Conservation (phyloP, 2,329 filamentous ascomycete genomes). For the Pseudocercospora cruenta region DNA sequence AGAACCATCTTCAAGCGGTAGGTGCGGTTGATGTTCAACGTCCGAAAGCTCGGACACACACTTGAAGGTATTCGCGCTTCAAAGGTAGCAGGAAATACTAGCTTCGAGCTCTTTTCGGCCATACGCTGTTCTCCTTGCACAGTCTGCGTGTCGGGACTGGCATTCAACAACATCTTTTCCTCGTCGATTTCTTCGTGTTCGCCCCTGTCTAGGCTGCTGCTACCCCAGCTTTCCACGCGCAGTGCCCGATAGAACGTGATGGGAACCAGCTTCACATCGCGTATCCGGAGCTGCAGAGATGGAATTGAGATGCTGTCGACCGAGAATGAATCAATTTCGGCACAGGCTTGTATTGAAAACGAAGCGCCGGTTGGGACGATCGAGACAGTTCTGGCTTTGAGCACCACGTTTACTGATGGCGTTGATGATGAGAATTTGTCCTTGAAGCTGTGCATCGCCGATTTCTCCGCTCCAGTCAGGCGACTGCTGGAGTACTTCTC, state of each 20-base stretch:
- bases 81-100: background rate
- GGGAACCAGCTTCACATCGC: background rate
- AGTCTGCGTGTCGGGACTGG: background rate
- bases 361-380: background rate
- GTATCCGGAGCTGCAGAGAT: background rate
- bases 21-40: background rate
- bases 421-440: conserved; percentile 13
- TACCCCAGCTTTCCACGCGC: background rate
- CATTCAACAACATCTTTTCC: conserved; percentile 2
- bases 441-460: conserved; percentile 5
- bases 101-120: background rate
- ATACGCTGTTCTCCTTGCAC: background rate
- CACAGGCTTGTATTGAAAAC: conserved; percentile 1
- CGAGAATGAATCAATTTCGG: conserved; percentile 4
- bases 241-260: conserved; percentile 3
- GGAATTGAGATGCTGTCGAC: background rate
- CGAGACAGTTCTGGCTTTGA: background rate
- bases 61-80: background rate
- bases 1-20: background rate
- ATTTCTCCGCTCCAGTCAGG: conserved; percentile 3
- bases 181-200: conserved; percentile 10
- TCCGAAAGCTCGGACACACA: background rate
- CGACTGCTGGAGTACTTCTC: conserved; percentile 9
- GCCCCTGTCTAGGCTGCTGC: background rate
- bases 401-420: conserved; percentile 4